A percentile compares a stretch with the other conserved stretches of the same genome.
These are phyloP conservation scores for Jacaranda copaia DNA, from an alignment of 257 asterid genomes.

Conservation along the genomic window DNA sequence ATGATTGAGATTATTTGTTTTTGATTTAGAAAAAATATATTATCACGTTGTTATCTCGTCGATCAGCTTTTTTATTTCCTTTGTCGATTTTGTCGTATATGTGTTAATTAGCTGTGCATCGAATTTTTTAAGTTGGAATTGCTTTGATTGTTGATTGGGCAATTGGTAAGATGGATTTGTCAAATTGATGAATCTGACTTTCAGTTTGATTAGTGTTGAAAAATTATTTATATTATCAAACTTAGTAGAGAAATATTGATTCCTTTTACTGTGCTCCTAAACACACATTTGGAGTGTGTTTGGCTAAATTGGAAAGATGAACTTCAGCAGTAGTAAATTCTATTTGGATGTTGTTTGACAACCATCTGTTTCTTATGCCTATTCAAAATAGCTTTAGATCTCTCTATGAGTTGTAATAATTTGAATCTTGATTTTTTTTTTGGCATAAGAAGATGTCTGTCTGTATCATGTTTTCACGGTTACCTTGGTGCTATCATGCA, in stretches of 20 bases:
- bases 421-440: neutral
- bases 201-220: neutral
- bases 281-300: neutral
- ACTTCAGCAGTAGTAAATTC: neutral
- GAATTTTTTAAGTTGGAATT: neutral
- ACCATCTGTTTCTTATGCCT: neutral
- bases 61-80: constrained; percentile 19
- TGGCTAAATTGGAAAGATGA: neutral
- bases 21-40: neutral
- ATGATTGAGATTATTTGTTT: neutral
- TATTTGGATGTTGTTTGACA: neutral
- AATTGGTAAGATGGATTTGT: constrained; percentile 7
- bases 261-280: neutral
- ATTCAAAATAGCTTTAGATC: neutral
- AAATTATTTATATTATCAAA: neutral
- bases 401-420: neutral
- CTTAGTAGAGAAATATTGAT: neutral
- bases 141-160: neutral
- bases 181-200: constrained; percentile 14
- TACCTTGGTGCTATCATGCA: constrained; percentile 18
- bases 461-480: constrained; percentile 3
- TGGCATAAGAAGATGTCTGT: neutral
- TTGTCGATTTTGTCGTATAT: neutral
- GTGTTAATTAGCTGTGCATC: neutral
- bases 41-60: no score